Conservation (phyloP, 495 filamentous ascomycete species). For the Sporormia fimetaria region DNA sequence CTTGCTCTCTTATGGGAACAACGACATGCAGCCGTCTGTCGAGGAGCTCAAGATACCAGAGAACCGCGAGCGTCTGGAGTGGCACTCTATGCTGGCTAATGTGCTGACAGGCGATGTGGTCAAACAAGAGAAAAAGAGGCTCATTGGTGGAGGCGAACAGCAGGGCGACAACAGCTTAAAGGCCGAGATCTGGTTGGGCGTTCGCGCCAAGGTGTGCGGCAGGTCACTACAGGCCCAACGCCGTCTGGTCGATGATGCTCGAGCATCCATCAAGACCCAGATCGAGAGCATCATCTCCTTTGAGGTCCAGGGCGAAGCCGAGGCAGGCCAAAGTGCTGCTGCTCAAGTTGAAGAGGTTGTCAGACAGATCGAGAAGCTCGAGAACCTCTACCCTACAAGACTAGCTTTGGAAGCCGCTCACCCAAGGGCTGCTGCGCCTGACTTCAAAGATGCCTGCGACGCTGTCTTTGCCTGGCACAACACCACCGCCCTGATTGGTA, state of each 20-base stretch:
- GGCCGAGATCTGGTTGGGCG: constrained; percentile 80
- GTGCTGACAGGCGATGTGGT: constrained; percentile 96
- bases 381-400: constrained; percentile 70
- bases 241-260: constrained; percentile 71
- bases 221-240: constrained; percentile 70
- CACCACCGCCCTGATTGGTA: constrained; percentile 95
- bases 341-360: constrained; percentile 86
- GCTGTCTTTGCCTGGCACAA: constrained; percentile 93
- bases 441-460: constrained; percentile 69
- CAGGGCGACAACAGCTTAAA: constrained; percentile 60
- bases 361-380: constrained; percentile 74
- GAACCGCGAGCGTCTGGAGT: constrained; percentile 87
- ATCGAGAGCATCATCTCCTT: constrained; percentile 86
- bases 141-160: constrained; percentile 74
- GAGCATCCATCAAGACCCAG: constrained; percentile 51
- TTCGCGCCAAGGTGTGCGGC: constrained; percentile 71
- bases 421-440: constrained; percentile 57
- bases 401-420: constrained; percentile 59
- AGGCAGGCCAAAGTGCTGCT: constrained; percentile 73
- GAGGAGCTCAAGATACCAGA: constrained; percentile 81
- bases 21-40: constrained; percentile 73
- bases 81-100: constrained; percentile 94
- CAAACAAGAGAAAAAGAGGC: constrained; percentile 88
- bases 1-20: constrained; percentile 75
- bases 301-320: constrained; percentile 83